Evolutionary conservation across 2,329 filamentous ascomycete species (phyloP), one percentile per base, ranked within the genome.

Genomic region (Aspergillus sergii): DNA sequence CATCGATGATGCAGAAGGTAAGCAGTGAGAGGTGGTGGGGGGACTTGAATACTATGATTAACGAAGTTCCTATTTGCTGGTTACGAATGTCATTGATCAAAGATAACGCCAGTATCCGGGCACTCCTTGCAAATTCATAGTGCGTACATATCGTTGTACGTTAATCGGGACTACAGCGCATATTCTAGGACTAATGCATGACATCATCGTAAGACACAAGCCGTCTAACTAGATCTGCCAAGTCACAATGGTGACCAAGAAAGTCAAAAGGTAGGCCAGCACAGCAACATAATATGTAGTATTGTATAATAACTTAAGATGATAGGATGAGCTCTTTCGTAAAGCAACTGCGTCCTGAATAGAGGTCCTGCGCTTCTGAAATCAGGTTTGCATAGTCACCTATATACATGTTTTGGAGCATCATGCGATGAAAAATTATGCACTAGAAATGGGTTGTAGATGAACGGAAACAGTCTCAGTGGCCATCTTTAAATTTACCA

Each of bases 271-370:
- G 14, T 11, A 50, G 8, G 28, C 19, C 5, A 19, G 26, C 1
- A 32, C 48, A 51, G 28, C 10, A 12, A 32, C 21, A 32, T 48
- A 34, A 34, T 32, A 19, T 50, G 12, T 9, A 28, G 16, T 3
- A 50, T 54, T 21, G 9, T 36, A 19, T 41, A 19, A 41, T 41
- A 30, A n/a, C 16, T 55, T 9, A n/a, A 2, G 21, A 53, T 39
- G 28, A 6, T 55, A 23, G 39, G 19, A 14, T 51, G 51, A 26
- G n/a, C 21, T 4, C 32, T 55, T 34, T 26, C 14, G 39, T 19
- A 39, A 55, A 26, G 51, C 30, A 55, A 55, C 51, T 55, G 32
- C 41, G 36, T 55, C 51, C 51, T 55, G 51, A 55, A 55, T 55
- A 39, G 51, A 55, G 32, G 32, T 55, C 51, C 51, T 55, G 51